phyloP scores from a whole-genome alignment of 2,329 filamentous ascomycete species.

The Dactylella cylindrospora region DNA sequence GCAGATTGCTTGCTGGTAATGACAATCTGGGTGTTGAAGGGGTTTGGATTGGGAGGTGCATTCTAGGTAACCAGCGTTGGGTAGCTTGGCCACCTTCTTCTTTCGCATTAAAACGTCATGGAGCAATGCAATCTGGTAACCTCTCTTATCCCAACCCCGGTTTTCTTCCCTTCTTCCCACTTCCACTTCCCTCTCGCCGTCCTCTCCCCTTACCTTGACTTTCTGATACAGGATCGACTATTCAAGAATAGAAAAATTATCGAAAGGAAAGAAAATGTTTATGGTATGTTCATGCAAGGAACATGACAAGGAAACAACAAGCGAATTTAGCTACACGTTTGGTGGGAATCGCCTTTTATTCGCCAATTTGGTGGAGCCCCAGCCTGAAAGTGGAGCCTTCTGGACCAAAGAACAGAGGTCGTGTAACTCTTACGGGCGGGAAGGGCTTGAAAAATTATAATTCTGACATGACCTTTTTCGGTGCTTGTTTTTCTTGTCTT shows the following conservation, averaged over 20 bases:
- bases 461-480: too few species aligned
- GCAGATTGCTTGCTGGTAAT: too few species aligned
- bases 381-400: background rate
- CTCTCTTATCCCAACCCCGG: conserved; percentile 9
- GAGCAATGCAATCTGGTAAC: background rate
- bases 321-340: conserved; percentile 34
- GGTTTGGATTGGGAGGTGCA: too few species aligned
- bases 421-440: too few species aligned
- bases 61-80: conserved; percentile 27
- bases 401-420: too few species aligned
- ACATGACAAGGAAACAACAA: conserved; percentile 10
- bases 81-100: conserved; percentile 24
- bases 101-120: conserved; percentile 23
- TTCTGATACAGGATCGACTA: too few species aligned
- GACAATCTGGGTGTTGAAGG: too few species aligned
- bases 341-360: conserved; percentile 20
- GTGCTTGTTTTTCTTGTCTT: too few species aligned
- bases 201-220: background rate
- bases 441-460: too few species aligned
- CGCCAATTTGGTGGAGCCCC: conserved; percentile 17
- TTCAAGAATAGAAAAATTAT: too few species aligned
- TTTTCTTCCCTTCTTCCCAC: background rate
- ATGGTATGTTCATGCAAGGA: conserved; percentile 10
- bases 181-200: background rate
- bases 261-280: background rate